A percentile compares a stretch with the other conserved stretches of the same genome.
Conservation (phyloP, 805 yeast genomes). For the Hanseniaspora vineae region DNA sequence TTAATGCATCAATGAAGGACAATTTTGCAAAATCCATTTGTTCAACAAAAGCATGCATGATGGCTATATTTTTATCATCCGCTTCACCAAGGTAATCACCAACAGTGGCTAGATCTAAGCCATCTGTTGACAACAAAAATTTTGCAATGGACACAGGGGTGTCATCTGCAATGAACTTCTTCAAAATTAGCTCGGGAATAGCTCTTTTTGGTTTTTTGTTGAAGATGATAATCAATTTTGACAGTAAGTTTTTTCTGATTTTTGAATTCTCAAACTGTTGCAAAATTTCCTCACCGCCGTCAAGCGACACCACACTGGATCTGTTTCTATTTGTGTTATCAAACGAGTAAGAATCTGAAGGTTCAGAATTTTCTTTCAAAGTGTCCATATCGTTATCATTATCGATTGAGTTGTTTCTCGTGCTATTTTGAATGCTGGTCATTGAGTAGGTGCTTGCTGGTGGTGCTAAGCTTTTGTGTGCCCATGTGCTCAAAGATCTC, state of each 20-base stretch:
- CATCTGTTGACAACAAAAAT: conserved; percentile 61
- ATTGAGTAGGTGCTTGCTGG: conserved; percentile 9
- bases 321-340: background rate
- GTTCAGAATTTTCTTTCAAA: conserved; percentile 1
- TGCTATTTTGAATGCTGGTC: conserved; percentile 5
- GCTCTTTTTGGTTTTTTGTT: conserved; percentile 82
- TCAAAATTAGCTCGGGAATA: conserved; percentile 42
- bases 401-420: conserved; percentile 5
- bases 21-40: conserved; percentile 59
- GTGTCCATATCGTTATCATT: conserved; percentile 10
- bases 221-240: conserved; percentile 68
- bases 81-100: conserved; percentile 94
- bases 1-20: conserved; percentile 74
- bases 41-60: conserved; percentile 92
- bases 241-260: conserved; percentile 65
- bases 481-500: conserved; percentile 75
- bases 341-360: conserved; percentile 1
- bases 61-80: conserved; percentile 57
- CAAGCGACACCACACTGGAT: background rate
- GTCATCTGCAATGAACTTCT: conserved; percentile 49
- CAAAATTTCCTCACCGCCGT: conserved; percentile 50
- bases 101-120: conserved; percentile 67
- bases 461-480: conserved; percentile 46
- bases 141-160: conserved; percentile 60
- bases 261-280: conserved; percentile 76